These are phyloP conservation scores for Amphicarpaea edgeworthii DNA, from an alignment of 306 rosid species.

Conservation along the genomic window DNA sequence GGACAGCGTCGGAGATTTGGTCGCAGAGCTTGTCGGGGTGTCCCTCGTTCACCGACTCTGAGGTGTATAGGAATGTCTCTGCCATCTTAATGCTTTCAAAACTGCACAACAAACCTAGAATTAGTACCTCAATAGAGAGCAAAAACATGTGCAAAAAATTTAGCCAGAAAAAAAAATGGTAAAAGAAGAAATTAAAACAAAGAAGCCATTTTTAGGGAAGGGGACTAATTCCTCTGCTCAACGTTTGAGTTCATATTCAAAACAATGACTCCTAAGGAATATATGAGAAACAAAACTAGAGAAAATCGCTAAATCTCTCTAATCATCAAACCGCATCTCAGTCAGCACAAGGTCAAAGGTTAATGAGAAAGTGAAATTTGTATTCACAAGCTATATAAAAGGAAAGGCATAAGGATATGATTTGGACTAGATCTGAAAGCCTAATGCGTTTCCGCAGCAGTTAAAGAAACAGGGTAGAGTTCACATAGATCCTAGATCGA, in stretches of 20 bases:
- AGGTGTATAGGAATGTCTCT: conserved; percentile 72
- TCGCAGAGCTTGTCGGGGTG: conserved; percentile 92
- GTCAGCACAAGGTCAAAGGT: background rate
- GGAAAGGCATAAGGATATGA: background rate
- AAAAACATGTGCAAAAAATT: background rate
- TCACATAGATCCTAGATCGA: background rate
- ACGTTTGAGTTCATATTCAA: background rate
- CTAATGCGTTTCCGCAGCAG: background rate
- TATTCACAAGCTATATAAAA: background rate
- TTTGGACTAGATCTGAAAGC: conserved; percentile 40
- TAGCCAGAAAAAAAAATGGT: background rate
- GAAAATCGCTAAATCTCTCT: background rate
- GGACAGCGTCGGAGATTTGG: conserved; percentile 81
- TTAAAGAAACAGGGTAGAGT: background rate
- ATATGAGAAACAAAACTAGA: background rate
- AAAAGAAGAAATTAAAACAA: background rate
- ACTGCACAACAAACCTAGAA: conserved; percentile 29
- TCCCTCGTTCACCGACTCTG: conserved; percentile 86
- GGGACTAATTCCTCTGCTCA: background rate
- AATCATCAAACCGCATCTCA: background rate
- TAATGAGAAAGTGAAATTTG: background rate
- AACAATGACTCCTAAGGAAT: background rate
- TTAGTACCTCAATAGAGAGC: background rate
- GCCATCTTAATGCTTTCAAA: conserved; percentile 50
- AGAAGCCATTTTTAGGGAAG: background rate